Base-by-base conservation (phyloP, 2,329 filamentous ascomycete genomes). In the Beauveria scarabaeidicola region DNA sequence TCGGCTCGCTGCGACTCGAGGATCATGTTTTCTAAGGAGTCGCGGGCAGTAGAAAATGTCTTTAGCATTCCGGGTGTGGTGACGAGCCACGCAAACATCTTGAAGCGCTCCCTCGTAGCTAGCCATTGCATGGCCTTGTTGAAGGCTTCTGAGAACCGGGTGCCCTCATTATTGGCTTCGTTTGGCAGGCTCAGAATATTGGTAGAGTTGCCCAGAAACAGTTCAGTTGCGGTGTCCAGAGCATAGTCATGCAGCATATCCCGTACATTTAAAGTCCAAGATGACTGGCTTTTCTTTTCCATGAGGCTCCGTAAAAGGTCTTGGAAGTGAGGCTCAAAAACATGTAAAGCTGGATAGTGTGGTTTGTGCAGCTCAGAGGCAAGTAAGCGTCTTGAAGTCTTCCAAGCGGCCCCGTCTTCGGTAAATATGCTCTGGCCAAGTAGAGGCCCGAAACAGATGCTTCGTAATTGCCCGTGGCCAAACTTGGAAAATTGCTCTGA, bases 1-100 rank as follows among this genome's bases (percentile, higher is more conserved):
- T 59, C 55, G 10, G n/a, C 32, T 1, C n/a, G 54, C 36, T 59
- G 55, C 2, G 60, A 57, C 29, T 51, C 54, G 29, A 47, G 32
- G 27, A 61, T 59, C 60, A 61, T 58, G 19, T 48, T 61, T 27
- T 53, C 60, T 8, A 61, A 32, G 50, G 55, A 61, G 54, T 48
- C 54, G 19, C 60, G 60, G 13, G 60, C 55, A 9, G 50, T 50
- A 44, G 9, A 8, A 32, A 32, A 60, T 44, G 52, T 21, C 32
- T 29, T 46, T 2, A 46, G 15, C 52, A 60, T 25, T 7, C 1
- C 44, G 6, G 58, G 58, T 27, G 52, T 56, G 17, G 58, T 52
- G 5, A 60, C 58, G 4, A 60, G 52, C 58, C 58, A 60, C 13
- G 58, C 58, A 19, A 60, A 56, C 58, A 56, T 52, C 25, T 60